phyloP scores from a whole-genome alignment of 352 stramenopile species.

The Pilasporangium apinafurcum region DNA sequence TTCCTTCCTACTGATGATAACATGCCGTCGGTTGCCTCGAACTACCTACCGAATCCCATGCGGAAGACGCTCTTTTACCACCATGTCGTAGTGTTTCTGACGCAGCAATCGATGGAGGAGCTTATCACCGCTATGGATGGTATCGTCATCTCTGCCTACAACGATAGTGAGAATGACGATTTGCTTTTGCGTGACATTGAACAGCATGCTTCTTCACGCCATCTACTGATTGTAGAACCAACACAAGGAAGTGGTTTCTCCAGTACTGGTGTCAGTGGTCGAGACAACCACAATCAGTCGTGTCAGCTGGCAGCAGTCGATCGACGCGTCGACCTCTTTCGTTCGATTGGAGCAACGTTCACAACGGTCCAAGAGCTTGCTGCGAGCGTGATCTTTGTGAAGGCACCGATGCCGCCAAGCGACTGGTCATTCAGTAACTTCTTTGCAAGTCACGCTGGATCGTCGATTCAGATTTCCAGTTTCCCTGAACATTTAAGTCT shows the following conservation, averaged over 20 bases:
- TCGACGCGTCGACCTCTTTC: conserved; percentile 52
- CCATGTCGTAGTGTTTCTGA: conserved; percentile 71
- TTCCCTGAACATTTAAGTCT: conserved; percentile 71
- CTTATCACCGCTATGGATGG: conserved; percentile 72
- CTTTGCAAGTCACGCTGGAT: conserved; percentile 42
- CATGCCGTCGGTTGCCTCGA: conserved; percentile 46
- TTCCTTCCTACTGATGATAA: conserved; percentile 59
- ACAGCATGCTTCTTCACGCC: conserved; percentile 29
- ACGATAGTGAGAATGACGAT: conserved; percentile 44
- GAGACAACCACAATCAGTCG: background rate
- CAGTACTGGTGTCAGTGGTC: conserved; percentile 5
- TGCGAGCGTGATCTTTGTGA: conserved; percentile 79
- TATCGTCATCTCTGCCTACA: conserved; percentile 55
- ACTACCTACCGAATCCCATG: conserved; percentile 69
- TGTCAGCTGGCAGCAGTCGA: conserved; percentile 30
- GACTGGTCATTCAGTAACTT: conserved; percentile 63
- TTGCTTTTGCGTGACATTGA: conserved; percentile 49
- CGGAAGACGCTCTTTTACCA: conserved; percentile 71
- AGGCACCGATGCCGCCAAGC: conserved; percentile 39
- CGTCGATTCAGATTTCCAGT: conserved; percentile 44
- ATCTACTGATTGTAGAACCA: conserved; percentile 62
- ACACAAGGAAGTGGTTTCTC: conserved; percentile 43
- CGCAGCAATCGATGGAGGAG: conserved; percentile 67
- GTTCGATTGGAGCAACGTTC: conserved; percentile 56
- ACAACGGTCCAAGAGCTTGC: conserved; percentile 78